Conservation (phyloP, 805 yeast species). For the Cyberlindnera mycetangii region DNA sequence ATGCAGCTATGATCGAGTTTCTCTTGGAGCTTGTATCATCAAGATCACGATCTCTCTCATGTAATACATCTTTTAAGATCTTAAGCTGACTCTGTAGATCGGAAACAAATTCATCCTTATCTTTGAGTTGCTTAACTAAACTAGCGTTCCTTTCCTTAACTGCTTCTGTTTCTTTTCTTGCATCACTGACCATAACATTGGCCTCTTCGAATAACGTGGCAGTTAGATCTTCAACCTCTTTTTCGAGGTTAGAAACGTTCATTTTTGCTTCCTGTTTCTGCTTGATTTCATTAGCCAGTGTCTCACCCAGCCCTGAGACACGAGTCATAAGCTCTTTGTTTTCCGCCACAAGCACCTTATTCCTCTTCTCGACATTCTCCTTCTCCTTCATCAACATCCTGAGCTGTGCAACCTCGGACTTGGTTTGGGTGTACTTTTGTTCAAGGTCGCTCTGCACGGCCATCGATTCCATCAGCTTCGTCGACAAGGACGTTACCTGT, state of each 20-base stretch:
- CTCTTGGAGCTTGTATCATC: constrained; percentile 17
- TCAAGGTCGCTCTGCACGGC: constrained; percentile 56
- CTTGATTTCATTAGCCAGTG: constrained; percentile 30
- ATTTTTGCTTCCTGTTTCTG: constrained; percentile 49
- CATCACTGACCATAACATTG: constrained; percentile 78
- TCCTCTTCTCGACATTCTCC: constrained; percentile 20
- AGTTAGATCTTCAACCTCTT: constrained; percentile 77
- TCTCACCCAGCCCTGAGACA: constrained; percentile 33
- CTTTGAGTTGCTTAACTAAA: constrained; percentile 52
- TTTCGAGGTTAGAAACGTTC: constrained; percentile 57
- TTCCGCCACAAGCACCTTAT: constrained; percentile 30
- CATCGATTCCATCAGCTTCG: constrained; percentile 57
- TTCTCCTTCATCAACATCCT: constrained; percentile 23
- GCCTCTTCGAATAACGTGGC: constrained; percentile 82
- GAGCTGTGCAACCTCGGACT: constrained; percentile 31
- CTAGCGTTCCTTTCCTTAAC: constrained; percentile 57
- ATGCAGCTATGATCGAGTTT: constrained; percentile 11
- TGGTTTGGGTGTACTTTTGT: constrained; percentile 39
- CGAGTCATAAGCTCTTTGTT: constrained; percentile 32
- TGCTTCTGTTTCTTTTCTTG: constrained; percentile 63
- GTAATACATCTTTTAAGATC: constrained; percentile 59
- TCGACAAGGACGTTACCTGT: constrained; percentile 56
- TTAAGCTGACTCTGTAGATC: constrained; percentile 64
- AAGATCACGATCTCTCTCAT: constrained; percentile 40
- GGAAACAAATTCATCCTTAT: constrained; percentile 65